Percentiles rank a stretch among this genome's conserved stretches.
Evolutionary conservation across 139 green algal species (phyloP).

Genomic region (Chlorella vulgaris): DNA sequence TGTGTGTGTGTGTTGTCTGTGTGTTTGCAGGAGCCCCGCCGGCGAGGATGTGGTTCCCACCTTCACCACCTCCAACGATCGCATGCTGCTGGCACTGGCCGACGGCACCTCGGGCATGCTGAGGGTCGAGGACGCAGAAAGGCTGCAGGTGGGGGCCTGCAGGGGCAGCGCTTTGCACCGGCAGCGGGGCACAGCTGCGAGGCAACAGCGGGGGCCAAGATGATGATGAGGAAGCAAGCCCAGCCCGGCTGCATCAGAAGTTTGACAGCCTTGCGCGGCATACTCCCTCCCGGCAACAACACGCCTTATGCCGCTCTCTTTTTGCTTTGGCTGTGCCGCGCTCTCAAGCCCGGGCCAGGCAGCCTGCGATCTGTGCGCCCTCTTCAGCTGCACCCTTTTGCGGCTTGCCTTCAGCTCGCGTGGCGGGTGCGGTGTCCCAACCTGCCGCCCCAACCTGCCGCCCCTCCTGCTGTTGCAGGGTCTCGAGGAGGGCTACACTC

Average conservation of each 20-base stretch:
- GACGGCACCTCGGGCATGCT: conserved; percentile 67
- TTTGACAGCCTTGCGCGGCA: no score
- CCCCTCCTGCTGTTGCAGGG: no score
- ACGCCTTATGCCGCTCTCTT: no score
- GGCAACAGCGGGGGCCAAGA: background rate
- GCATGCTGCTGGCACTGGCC: conserved; percentile 80
- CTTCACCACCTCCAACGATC: conserved; percentile 83
- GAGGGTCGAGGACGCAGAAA: conserved; percentile 67
- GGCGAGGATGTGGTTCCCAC: conserved; percentile 84
- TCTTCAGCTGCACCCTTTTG: no score
- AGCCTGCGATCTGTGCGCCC: no score
- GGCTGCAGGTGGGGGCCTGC: conserved; percentile 4
- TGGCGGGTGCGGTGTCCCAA: no score
- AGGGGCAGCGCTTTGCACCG: background rate
- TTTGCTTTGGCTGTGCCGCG: no score
- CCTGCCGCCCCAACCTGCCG: no score
- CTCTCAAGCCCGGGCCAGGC: no score
- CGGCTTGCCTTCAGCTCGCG: no score
- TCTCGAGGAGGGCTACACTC: conserved; percentile 71
- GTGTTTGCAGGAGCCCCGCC: conserved; percentile 57
- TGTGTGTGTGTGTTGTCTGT: background rate
- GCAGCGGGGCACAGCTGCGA: background rate
- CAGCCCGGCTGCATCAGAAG: no score
- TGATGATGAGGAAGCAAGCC: background rate
- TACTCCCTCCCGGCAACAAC: no score